Evolutionary conservation across 116 monocot species (phyloP), one percentile per base, ranked within the genome.

Genomic region (Zostera marina): DNA sequence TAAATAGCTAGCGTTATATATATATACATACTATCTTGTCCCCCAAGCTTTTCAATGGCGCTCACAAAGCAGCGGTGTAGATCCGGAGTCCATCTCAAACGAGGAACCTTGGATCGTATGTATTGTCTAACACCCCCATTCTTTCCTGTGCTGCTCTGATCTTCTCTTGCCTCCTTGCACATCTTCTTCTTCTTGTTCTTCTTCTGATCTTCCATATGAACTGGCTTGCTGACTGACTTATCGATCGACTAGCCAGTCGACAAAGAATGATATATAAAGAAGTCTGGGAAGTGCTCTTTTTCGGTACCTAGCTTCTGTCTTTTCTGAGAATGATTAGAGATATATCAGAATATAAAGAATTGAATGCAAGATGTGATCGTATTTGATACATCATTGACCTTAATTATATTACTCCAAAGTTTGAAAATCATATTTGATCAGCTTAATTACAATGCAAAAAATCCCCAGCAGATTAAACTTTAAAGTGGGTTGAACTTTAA

Each of bases 61-160:
- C 77, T 70, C 41, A 89, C 74, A 47, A 98, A 98, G 78, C 76
- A 81, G 40, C 56, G 76, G 53, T 98, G 96, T 56, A 98, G 86
- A 40, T 98, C 90, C 41, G 96, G 96, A 44, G 89, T 98, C 96
- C 96, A 98, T 79, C 79, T 78, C 54, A 98, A 58, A 10, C 96
- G 73, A 42, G 96, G 89, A 44, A 98, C 76, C 64, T 89, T 98
- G 13, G 96, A 98, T 72, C 96, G 71, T n/a, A 80, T 73, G 70
- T 98, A 98, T 61, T 80, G 96, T 63, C 96, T 82, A 61, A 98
- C 96, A 24, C 76, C 61, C 44, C 82, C 80, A 57, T 66, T 89
- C 68, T 80, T 98, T 26, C 78, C 32, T 32, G 32, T 32, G 5
- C 0, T 32, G 32, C 32, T 32, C 40, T 4, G 12, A 22, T 12